Evolutionary conservation across 1,284 basidiomycete genomes (phyloP).

Genomic region (Trichosporon sp.): DNA sequence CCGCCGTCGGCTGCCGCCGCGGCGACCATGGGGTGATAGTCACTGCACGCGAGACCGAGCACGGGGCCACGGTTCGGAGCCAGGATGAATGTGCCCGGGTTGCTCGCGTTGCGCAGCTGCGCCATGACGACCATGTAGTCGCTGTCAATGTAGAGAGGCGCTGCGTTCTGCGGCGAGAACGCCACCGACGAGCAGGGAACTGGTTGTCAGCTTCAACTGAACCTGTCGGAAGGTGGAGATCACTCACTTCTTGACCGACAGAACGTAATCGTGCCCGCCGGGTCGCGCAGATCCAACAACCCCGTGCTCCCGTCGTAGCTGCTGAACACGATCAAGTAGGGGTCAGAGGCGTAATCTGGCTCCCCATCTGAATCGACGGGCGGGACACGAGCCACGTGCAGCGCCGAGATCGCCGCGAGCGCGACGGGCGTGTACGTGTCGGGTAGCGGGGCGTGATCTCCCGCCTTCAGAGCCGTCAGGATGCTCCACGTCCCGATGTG

Average conservation of each 20-base stretch:
- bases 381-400: conserved; percentile 39
- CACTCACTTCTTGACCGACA: conserved; percentile 42
- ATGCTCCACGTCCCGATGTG: conserved; percentile 74
- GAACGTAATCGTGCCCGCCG: conserved; percentile 33
- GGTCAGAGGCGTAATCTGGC: conserved; percentile 37
- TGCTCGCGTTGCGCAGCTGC: conserved; percentile 36
- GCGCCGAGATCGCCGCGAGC: conserved; percentile 36
- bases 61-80: conserved; percentile 64
- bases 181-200: conserved; percentile 44
- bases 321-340: conserved; percentile 38
- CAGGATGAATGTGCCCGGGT: conserved; percentile 29
- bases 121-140: conserved; percentile 45
- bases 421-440: conserved; percentile 37
- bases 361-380: conserved; percentile 33
- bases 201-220: conserved; percentile 27
- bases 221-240: neutral
- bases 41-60: conserved; percentile 77
- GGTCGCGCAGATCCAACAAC: conserved; percentile 47
- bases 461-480: conserved; percentile 56
- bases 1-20: conserved; percentile 79
- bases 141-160: conserved; percentile 44
- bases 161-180: conserved; percentile 43
- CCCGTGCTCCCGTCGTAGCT: conserved; percentile 42
- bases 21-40: conserved; percentile 82
- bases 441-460: conserved; percentile 34